Evolutionary conservation across 2,329 filamentous ascomycete species (phyloP).

Genomic region (Fusarium tupiense): DNA sequence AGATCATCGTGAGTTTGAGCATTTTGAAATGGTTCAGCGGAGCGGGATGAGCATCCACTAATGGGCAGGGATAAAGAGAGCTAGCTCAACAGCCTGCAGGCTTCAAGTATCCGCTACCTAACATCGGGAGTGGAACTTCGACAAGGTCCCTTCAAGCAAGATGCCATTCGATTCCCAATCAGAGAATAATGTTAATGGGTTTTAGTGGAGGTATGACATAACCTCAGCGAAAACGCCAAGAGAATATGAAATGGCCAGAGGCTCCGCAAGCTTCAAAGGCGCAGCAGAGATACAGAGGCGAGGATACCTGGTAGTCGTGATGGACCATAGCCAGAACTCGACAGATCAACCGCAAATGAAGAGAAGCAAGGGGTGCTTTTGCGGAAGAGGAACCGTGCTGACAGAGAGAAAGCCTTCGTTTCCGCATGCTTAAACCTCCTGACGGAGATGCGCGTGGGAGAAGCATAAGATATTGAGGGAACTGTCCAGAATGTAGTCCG

Average conservation of each 20-base stretch:
- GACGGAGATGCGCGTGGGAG: conserved; percentile 36
- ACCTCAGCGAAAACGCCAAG: conserved; percentile 23
- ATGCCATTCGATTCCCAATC: conserved; percentile 47
- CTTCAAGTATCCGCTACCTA: conserved; percentile 34
- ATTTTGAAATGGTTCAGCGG: conserved; percentile 37
- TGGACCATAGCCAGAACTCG: conserved; percentile 31
- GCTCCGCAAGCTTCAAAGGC: conserved; percentile 35
- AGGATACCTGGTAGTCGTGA: conserved; percentile 18
- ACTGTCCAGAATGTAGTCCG: conserved; percentile 26
- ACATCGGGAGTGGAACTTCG: conserved; percentile 25
- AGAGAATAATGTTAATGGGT: conserved; percentile 24
- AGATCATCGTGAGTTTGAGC: conserved; percentile 40
- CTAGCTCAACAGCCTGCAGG: conserved; percentile 25
- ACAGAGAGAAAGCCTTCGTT: conserved; percentile 3
- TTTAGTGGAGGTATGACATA: conserved; percentile 46
- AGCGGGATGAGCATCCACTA: conserved; percentile 39
- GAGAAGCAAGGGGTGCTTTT: not conserved
- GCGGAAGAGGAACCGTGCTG: not conserved
- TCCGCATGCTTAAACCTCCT: conserved; percentile 32
- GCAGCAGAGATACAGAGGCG: conserved; percentile 31
- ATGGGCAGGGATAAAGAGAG: conserved; percentile 22
- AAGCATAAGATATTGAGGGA: conserved; percentile 25
- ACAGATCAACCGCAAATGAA: conserved; percentile 17
- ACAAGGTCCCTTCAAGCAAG: conserved; percentile 43
- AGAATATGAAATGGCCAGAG: conserved; percentile 28